Evolutionary conservation across 805 yeast genomes (phyloP), one percentile per base, ranked within the genome.

Genomic region (Schwanniomyces vanrijiae): DNA sequence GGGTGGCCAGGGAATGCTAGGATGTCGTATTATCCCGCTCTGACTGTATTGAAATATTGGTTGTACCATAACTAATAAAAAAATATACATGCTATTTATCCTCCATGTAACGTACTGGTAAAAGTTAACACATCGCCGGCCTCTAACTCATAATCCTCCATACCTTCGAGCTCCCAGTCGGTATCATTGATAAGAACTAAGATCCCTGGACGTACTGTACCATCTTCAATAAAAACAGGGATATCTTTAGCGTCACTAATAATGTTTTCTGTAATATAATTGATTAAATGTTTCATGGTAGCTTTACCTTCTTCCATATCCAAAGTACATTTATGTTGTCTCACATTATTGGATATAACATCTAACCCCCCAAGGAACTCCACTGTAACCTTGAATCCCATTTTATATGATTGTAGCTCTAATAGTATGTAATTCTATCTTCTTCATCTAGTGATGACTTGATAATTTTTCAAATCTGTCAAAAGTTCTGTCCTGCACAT

Each of bases 91-190:
- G 9, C n/a, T 22, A 14, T 10, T 59, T 61, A 92, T 40, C 99
- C 99, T 4, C 99, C 99, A 58, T 92, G 99, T 50, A 92, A 71
- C 3, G 99, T 94, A 37, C 96, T 87, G 1, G 97, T 92, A 59
- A 92, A 92, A 2, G 95, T 82, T 34, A 92, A 77, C 19, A 81
- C 75, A 64, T 92, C 99, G 10, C 87, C 84, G 41, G 78, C 68
- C 64, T 88, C 86, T 13, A 94, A 64, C n/a, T 75, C 81, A 59
- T 90, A 90, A 8, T 81, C 86, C 56, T 88, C 90, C 65, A 85
- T 90, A 9, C 90, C 98, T 63, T 90, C 96, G 11, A 92, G 68
- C 60, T 92, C 99, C 98, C 98, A 92, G 68, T 92, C 99, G 0
- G 96, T 83, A 62, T 92, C 98, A 60, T 92, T 92, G 51, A 92